Evolutionary conservation across 2,329 filamentous ascomycete species (phyloP), one percentile per base, ranked within the genome.

Genomic region (Phaeosphaeriaceae sp.): DNA sequence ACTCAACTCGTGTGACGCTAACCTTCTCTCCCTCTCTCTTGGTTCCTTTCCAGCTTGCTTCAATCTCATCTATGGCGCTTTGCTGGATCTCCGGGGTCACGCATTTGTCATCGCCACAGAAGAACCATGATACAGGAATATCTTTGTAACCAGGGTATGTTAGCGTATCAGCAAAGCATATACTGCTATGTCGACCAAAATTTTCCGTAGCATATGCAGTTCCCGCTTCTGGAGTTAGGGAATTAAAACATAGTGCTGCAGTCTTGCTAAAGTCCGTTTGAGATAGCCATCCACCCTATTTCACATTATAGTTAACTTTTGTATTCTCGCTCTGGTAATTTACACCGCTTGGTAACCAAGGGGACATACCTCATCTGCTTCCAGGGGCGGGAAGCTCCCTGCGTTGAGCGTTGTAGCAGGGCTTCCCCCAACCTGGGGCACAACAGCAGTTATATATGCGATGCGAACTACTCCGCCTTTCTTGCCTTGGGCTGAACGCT

Each of bases 101-200:
- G n/a, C 61, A 54, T 9, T 43, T 9, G 48, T 79, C 75, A 0
- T 67, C 50, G 36, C 74, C 70, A 32, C 71, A 73, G 11, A 78
- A 61, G 7, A 79, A 56, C 48, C 74, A 79, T 1, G 71, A 76
- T 2, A 74, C 71, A 0, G 72, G 72, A 1, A 76, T 60, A 29
- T 77, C 66, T 46, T 72, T 74, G 50, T 77, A 79, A 0, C 74
- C 75, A 2, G 69, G 49, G 53, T 78, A 65, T 1, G 71, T 75
- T 33, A 79, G 50, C 3, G 60, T 52, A 16, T 63, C 63, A 0
- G 36, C 45, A 51, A 78, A 78, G 36, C 64, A 68, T 9, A 61
- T 47, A 7, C 62, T 52, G 0, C 72, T 75, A 39, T 79, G 76
- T 11, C 52, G 54, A 2, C 53, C 33, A 23, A 65, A 63, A 9